Base-by-base conservation (phyloP, 495 filamentous ascomycete genomes). In the Podospora conica region DNA sequence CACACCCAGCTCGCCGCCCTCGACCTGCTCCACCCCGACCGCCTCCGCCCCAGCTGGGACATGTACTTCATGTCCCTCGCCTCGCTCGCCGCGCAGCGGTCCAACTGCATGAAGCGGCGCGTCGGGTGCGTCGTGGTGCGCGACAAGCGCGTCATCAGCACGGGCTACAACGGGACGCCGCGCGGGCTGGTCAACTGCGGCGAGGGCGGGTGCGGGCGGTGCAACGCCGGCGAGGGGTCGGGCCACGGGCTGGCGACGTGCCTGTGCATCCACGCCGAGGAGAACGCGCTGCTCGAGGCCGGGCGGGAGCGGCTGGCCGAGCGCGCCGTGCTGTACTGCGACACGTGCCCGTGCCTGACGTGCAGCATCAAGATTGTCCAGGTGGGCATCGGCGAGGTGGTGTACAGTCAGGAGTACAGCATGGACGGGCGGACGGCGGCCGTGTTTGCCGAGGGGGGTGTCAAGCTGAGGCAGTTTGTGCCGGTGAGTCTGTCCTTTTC, bases 361-460 rank as follows among this genome's bases (percentile, higher is more conserved):
- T 98, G 95, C 75, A 94, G 90, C 68, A 93, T 98, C 78, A 98
- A 98, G 76, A 97, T 98, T 71, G 87, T 90, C 9, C 95, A 98
- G 77, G 92, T 97, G 24, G 95, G 95, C 0, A 96, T 98, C 29
- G 86, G 83, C 23, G 95, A 98, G 80, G 95, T 98, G 25, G 95
- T 98, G 27, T 98, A 96, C 74, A 91, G 86, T 58, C 89, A 95
- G 72, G 86, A 91, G 8, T 98, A 98, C 71, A 92, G 91, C 66
- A 96, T 98, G 91, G 95, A 98, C 75, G 80, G 77, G 24, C 85
- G 92, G 78, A 92, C 92, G 28, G 91, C 92, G n/a, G 83, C 81
- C 25, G 87, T 97, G 54, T 87, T 97, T 58, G 73, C 81, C 65
- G 80, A 89, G 71, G 92, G 90, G 10, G 91, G 91, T 9, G 89